Evolutionary conservation across 257 asterid genomes (phyloP), one percentile per base, ranked within the genome.

Genomic region (Henckelia pumila): DNA sequence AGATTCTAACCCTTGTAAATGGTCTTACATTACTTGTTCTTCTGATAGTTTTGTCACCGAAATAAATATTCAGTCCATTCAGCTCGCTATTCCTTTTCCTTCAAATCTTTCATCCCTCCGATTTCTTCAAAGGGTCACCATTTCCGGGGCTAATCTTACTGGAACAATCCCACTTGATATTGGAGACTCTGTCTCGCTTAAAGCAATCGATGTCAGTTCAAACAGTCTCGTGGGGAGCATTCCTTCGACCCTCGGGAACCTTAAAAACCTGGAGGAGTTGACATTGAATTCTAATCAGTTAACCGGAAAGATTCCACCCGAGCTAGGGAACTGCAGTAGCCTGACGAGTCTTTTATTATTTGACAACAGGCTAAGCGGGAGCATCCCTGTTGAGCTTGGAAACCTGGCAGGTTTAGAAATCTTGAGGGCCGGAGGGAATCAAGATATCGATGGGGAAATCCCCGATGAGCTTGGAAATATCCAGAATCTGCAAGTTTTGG

Each of bases 91-190:
- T 6, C 80, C 95, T 7, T 84, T 88, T 58, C 95, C 91, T 13
- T 69, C 91, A 11, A 86, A 84, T 67, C 79, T 88, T 35, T 82
- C 93, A 0, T 77, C 87, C 35, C 77, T 88, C 7, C 80, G 14
- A 19, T 88, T 66, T 68, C 87, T 88, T n/a, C 76, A 77, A 69
- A 80, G 47, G 47, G 80, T 88, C 2, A 75, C 55, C 29, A 76
- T 88, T 75, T 80, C 93, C 20, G 91, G 84, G 23, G 87, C 85
- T 9, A 88, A 88, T 71, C 86, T 88, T 63, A 88, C 91, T 4
- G 95, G 95, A 44, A 76, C 76, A 7, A 82, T 88, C 77, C 93
- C 88, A 1, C 61, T 10, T 37, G 91, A 88, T 3, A 74, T 88
- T 57, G 93, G 95, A 44, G 77, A 84, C 56, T 82, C 75, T 9